These are phyloP conservation scores for Fusarium cyanostomum DNA, from an alignment of 2,329 filamentous ascomycete species.

Conservation along the genomic window DNA sequence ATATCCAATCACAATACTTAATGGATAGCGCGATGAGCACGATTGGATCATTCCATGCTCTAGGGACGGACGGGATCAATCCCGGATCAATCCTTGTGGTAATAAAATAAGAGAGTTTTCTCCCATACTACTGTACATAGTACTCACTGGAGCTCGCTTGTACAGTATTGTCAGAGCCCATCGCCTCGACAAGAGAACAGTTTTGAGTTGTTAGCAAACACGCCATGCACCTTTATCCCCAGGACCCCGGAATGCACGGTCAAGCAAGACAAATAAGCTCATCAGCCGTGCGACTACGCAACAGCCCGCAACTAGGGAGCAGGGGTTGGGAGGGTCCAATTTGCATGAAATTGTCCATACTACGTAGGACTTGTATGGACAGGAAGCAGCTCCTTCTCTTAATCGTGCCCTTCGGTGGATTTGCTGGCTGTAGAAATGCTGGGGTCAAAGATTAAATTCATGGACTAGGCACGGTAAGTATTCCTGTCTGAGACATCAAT, in stretches of 20 bases:
- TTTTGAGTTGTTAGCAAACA: too few species aligned
- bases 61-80: too few species aligned
- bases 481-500: constrained; percentile 4
- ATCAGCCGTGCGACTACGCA: constrained; percentile 23
- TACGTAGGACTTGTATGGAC: constrained; percentile 7
- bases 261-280: constrained; percentile 32
- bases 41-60: constrained; percentile 11
- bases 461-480: neutral
- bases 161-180: too few species aligned
- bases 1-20: neutral
- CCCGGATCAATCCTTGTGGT: neutral
- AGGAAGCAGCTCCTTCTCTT: neutral
- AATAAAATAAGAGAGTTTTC: neutral
- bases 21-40: constrained; percentile 20
- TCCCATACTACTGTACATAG: too few species aligned
- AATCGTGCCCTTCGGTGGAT: too few species aligned
- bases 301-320: constrained; percentile 13
- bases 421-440: neutral
- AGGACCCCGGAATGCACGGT: constrained; percentile 19
- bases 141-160: too few species aligned
- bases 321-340: constrained; percentile 22
- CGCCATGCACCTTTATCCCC: constrained; percentile 2
- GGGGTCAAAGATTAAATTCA: neutral
- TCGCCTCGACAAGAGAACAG: too few species aligned
- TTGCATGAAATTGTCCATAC: constrained; percentile 32